phyloP scores from a whole-genome alignment of 2,329 filamentous ascomycete genomes.

The Ramularia collo-cygni region DNA sequence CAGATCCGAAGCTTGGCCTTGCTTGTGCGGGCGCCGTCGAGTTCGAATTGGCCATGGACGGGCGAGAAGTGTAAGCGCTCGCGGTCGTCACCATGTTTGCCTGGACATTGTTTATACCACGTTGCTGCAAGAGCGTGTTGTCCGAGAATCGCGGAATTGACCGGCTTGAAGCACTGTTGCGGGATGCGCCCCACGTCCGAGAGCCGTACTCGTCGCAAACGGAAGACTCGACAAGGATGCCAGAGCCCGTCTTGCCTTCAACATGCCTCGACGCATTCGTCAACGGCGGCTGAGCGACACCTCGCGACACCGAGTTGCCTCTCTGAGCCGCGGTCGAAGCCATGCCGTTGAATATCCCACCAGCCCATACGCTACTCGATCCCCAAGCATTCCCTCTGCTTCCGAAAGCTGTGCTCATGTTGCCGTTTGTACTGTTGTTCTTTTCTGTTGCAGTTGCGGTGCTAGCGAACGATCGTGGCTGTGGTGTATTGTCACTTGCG shows the following conservation, averaged over 20 bases:
- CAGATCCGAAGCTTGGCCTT: conserved; percentile 18
- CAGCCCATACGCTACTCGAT: conserved; percentile 26
- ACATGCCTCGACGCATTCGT: conserved; percentile 27
- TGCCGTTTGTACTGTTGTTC: conserved; percentile 15
- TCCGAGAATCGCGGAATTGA: conserved; percentile 31
- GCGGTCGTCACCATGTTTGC: conserved; percentile 25
- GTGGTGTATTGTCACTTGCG: conserved; percentile 6
- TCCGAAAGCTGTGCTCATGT: conserved; percentile 10
- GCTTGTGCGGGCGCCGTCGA: conserved; percentile 13
- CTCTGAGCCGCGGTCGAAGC: conserved; percentile 15
- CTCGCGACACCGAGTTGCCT: conserved; percentile 21
- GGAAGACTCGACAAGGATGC: conserved; percentile 61
- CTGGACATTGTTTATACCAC: conserved; percentile 32
- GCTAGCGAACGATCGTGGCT: conserved; percentile 24
- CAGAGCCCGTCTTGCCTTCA: conserved; percentile 59
- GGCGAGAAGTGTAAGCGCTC: conserved; percentile 16
- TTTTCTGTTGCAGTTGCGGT: conserved; percentile 12
- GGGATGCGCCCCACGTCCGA: conserved; percentile 38
- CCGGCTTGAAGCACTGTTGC: conserved; percentile 14
- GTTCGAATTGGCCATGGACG: conserved; percentile 22
- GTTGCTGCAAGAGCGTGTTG: conserved; percentile 33
- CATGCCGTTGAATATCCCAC: conserved; percentile 18
- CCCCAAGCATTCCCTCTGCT: conserved; percentile 17
- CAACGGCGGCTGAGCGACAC: conserved; percentile 17
- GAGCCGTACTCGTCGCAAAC: conserved; percentile 58